Evolutionary conservation across 768 basidiomycete species (phyloP).

Genomic region (Tylopilus felleus): DNA sequence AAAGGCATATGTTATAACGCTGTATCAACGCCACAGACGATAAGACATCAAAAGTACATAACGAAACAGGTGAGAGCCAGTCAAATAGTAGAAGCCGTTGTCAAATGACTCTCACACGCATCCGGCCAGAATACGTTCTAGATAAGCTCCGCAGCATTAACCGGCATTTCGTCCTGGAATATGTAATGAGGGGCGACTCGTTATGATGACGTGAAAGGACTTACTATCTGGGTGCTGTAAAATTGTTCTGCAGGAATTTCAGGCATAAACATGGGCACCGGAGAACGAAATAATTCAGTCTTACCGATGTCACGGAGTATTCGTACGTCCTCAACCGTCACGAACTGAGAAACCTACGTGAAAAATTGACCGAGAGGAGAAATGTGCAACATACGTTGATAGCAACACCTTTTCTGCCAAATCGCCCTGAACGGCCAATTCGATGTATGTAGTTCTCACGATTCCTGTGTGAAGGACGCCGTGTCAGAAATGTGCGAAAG

Average conservation of each 20-base stretch:
- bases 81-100: constrained; percentile 1
- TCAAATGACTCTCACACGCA: constrained; percentile 1
- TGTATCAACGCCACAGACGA: constrained; percentile 6
- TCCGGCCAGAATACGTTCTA: constrained; percentile 36
- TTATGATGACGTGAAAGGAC: constrained; percentile 19
- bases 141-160: constrained; percentile 96
- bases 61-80: constrained; percentile 4
- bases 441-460: constrained; percentile 99
- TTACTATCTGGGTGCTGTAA: constrained; percentile 91
- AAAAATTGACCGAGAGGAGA: constrained; percentile 10
- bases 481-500: constrained; percentile 14
- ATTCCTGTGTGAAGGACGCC: constrained; percentile 53
- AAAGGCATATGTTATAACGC: not conserved
- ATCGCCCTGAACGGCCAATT: constrained; percentile 98
- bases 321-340: constrained; percentile 92
- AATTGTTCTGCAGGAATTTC: constrained; percentile 78
- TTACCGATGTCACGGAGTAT: constrained; percentile 95
- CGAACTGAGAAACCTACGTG: constrained; percentile 53
- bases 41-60: constrained; percentile 18
- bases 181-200: constrained; percentile 20
- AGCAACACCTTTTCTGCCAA: constrained; percentile 98
- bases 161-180: constrained; percentile 93
- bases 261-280: constrained; percentile 11
- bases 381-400: constrained; percentile 73
- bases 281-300: constrained; percentile 23